Evolutionary conservation across 2,329 filamentous ascomycete species (phyloP), one percentile per base, ranked within the genome.

Genomic region (Nemania diffusa): DNA sequence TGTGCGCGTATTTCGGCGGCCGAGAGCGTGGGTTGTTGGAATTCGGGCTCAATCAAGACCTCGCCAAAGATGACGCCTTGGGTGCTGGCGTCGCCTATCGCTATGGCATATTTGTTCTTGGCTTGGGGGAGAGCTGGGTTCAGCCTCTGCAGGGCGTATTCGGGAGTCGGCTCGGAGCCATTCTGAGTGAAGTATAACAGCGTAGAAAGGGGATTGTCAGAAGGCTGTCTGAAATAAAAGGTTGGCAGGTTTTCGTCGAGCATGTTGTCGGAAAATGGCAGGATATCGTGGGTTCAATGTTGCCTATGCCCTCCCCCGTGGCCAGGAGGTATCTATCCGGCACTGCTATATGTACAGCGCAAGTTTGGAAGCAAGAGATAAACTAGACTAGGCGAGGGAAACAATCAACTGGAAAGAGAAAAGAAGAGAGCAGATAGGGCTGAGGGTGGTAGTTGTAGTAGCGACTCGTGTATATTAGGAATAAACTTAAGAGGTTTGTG

Each of bases 201-300:
- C 72, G 81, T 91, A 76, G 85, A 82, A 67, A 84, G 81, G 5
- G 85, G 82, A 74, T 85, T 84, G 63, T 87, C 84, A 64, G 84
- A 79, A 37, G 83, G 83, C 22, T 81, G 80, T 70, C 82, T 84
- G 77, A 86, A 85, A 73, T 82, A 85, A 76, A 88, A 90, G 51
- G 86, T 93, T 63, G 94, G 94, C n/a, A 97, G 88, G 79, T 94
- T 97, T 79, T 97, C 93, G 89, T 97, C 94, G 75, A 97, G 87
- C 94, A 97, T 97, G 65, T 71, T 78, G 73, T 65, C 50, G 60
- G 44, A 32, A 22, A 48, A 37, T 44, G 20, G 53, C 8, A 42
- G 51, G 27, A 48, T 50, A 20, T 51, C 44, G 17, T 44, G 20
- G 27, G 22, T 29, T 48, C 29, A 20, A 51, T 17, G 64, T 51